phyloP scores from a whole-genome alignment of 305 asterid species.

The Fraxinus angustifolia region DNA sequence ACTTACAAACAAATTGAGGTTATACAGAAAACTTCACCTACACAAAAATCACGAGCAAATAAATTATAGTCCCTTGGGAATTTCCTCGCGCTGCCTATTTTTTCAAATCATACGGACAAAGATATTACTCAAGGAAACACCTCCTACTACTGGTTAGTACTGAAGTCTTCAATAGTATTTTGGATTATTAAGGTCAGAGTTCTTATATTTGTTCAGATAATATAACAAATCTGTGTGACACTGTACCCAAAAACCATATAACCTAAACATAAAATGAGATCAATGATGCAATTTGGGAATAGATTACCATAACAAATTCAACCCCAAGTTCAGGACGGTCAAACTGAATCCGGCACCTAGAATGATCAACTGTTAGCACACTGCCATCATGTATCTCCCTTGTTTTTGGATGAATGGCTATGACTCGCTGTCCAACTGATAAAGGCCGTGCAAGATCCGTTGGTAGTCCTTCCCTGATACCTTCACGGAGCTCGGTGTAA shows the following conservation, averaged over 20 bases:
- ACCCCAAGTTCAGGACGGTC: slow-evolving; percentile 89
- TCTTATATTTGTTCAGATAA: not conserved
- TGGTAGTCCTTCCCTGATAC: slow-evolving; percentile 77
- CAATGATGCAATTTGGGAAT: slow-evolving; percentile 21
- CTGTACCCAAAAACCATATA: not conserved
- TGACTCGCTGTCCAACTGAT: slow-evolving; percentile 89
- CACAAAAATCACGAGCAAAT: not conserved
- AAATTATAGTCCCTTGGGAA: not conserved
- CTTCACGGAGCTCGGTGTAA: slow-evolving; percentile 82
- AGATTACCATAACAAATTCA: slow-evolving; percentile 80
- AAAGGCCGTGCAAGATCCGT: slow-evolving; percentile 91
- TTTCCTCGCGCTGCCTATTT: not conserved
- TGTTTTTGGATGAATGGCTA: slow-evolving; percentile 92
- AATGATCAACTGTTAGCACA: slow-evolving; percentile 85
- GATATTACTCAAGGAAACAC: not conserved
- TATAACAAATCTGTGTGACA: not conserved
- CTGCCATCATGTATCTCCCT: slow-evolving; percentile 89
- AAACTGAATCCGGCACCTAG: slow-evolving; percentile 87
- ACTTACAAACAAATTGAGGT: not conserved
- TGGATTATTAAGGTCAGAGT: not conserved
- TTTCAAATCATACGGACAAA: slow-evolving; percentile 3
- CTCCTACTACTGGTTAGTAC: not conserved
- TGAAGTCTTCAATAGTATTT: not conserved
- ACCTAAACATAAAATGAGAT: slow-evolving; percentile 12
- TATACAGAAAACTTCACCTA: not conserved